Percentiles rank a stretch among this genome's conserved stretches.
These are phyloP conservation scores for Phytomonas sp. DNA, from an alignment of 208 protist species.

Conservation along the genomic window DNA sequence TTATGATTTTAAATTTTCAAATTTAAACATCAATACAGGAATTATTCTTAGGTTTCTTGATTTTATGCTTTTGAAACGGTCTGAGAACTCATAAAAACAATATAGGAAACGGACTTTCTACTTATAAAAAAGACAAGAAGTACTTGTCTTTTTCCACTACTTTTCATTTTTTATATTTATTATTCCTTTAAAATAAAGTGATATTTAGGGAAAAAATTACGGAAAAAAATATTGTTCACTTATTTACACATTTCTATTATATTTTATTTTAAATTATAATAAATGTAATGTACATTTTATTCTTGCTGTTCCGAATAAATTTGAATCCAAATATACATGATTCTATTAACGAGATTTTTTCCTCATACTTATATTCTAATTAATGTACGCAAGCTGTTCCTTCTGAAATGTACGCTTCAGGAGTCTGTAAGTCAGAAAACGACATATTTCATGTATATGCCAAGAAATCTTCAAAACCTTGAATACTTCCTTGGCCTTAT, in stretches of 20 bases:
- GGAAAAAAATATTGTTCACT: not conserved
- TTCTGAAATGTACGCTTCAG: not conserved
- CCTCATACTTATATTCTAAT: not conserved
- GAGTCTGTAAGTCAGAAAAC: not conserved
- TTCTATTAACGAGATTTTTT: not conserved
- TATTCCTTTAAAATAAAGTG: not conserved
- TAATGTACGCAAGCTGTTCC: not conserved
- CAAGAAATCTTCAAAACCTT: not conserved
- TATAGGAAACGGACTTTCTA: not conserved
- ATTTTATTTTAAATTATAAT: not conserved
- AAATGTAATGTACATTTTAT: not conserved
- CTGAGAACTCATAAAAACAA: not conserved
- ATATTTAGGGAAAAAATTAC: not conserved
- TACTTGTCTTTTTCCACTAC: not conserved
- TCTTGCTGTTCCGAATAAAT: not conserved
- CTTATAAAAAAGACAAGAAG: not conserved
- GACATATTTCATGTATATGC: not conserved
- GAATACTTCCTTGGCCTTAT: not conserved
- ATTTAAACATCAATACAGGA: not conserved
- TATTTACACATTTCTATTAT: not conserved
- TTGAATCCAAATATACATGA: not conserved
- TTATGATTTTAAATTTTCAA: not conserved
- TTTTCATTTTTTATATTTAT: not conserved
- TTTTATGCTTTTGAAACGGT: not conserved
- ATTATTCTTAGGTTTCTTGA: not conserved